phyloP scores from a whole-genome alignment of 2,329 filamentous ascomycete species.

The Colletotrichum sp. region DNA sequence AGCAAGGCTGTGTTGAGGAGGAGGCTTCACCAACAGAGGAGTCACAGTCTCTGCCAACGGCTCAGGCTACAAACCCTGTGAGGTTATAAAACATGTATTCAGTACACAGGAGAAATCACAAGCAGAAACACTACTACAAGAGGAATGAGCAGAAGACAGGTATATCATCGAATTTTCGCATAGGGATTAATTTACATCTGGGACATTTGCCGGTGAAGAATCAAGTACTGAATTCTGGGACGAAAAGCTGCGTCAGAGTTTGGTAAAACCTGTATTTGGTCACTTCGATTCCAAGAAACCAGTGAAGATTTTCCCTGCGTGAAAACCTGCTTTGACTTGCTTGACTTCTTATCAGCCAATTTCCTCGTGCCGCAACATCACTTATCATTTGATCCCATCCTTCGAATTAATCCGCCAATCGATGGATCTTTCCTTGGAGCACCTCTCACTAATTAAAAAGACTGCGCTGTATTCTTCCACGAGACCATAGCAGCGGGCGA shows the following conservation, averaged over 20 bases:
- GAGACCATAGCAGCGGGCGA: no score
- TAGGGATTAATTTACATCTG: background rate
- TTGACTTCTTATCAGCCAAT: background rate
- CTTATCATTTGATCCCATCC: background rate
- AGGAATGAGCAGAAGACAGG: background rate
- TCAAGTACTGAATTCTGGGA: background rate
- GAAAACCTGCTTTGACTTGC: background rate
- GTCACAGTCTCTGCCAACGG: background rate
- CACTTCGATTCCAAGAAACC: background rate
- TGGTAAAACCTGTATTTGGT: background rate
- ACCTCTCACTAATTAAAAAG: accelerated
- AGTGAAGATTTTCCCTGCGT: background rate
- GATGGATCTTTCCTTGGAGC: background rate
- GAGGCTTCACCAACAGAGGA: background rate
- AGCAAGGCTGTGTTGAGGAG: background rate
- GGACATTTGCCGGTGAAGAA: background rate
- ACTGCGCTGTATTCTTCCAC: background rate
- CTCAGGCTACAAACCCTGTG: background rate
- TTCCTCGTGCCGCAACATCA: no score
- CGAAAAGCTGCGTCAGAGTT: background rate
- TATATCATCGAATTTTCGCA: background rate
- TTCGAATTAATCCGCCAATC: background rate
- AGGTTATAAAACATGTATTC: background rate
- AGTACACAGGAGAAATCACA: background rate
- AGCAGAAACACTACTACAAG: background rate